A percentile compares a stretch with the other conserved stretches of the same genome.
Conservation (phyloP, 2,329 filamentous ascomycete genomes). For the Xylaria sp. region DNA sequence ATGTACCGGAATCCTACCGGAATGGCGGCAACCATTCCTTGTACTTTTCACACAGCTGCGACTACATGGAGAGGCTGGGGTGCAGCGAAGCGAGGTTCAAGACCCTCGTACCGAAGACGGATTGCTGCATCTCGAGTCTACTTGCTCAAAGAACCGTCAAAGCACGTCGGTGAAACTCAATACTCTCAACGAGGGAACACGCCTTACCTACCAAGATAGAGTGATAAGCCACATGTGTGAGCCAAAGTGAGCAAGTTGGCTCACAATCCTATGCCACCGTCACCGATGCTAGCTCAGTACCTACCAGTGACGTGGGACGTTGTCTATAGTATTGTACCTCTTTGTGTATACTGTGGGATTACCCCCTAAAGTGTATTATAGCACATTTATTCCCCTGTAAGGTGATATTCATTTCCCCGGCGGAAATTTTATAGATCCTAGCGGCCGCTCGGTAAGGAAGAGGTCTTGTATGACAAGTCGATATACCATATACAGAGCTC, state of each 20-base stretch:
- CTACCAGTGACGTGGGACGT: neutral
- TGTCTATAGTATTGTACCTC: neutral
- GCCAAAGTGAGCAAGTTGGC: neutral
- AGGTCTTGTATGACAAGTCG: neutral
- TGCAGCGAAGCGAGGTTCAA: neutral
- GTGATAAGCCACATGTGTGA: neutral
- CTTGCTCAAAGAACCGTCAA: neutral
- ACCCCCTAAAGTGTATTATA: neutral
- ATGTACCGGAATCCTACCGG: slow-evolving; percentile 8
- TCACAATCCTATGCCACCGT: neutral
- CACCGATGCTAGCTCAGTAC: neutral
- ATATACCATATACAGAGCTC: neutral
- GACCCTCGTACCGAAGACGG: neutral
- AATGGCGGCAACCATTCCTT: slow-evolving; percentile 8
- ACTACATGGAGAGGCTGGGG: slow-evolving; percentile 3
- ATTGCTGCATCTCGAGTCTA: neutral
- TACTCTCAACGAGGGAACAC: neutral
- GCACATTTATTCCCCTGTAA: neutral
- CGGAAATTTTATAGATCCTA: neutral
- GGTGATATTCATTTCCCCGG: slow-evolving; percentile 3
- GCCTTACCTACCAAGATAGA: neutral
- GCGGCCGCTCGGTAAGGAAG: slow-evolving; percentile 4
- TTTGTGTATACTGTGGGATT: neutral
- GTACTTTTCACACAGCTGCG: neutral
- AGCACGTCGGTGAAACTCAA: neutral